A percentile compares a stretch with the other conserved stretches of the same genome.
These are phyloP conservation scores for Tetratostichococcus sp. DNA, from an alignment of 139 green algal genomes.

Conservation along the genomic window DNA sequence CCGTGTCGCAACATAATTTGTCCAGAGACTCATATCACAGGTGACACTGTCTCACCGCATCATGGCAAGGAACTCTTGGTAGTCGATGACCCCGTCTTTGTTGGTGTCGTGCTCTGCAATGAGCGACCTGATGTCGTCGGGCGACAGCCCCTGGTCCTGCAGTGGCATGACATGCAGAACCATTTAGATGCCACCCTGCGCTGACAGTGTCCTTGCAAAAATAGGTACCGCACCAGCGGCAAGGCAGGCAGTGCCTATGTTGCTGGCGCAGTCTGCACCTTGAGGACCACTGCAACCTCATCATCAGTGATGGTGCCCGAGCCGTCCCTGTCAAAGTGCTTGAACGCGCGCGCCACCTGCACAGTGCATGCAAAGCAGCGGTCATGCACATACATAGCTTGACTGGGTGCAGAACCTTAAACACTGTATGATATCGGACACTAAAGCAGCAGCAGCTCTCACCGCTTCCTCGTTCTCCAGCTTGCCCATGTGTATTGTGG, in stretches of 20 bases:
- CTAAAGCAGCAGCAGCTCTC: too few relatives aligned
- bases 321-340: slow-evolving; percentile 38
- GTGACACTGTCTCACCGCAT: neutral
- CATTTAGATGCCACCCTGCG: slow-evolving; percentile 17
- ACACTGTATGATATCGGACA: too few relatives aligned
- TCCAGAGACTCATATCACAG: too few relatives aligned
- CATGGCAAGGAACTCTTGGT: slow-evolving; percentile 3
- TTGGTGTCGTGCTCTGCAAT: slow-evolving; percentile 34
- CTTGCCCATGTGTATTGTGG: slow-evolving; percentile 57
- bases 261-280: neutral
- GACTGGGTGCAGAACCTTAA: too few relatives aligned
- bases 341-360: slow-evolving; percentile 30
- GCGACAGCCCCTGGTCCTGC: slow-evolving; percentile 6
- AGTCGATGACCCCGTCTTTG: slow-evolving; percentile 41
- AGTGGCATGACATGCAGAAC: slow-evolving; percentile 14
- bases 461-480: slow-evolving; percentile 36
- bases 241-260: too few relatives aligned
- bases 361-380: neutral
- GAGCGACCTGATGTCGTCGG: slow-evolving; percentile 20
- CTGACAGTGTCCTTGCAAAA: neutral
- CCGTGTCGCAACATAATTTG: too few relatives aligned
- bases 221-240: too few relatives aligned
- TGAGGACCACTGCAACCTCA: slow-evolving; percentile 5
- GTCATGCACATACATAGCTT: neutral
- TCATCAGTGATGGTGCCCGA: slow-evolving; percentile 15